Evolutionary conservation across 352 stramenopile genomes (phyloP).

Genomic region (Globisporangium spiculum): DNA sequence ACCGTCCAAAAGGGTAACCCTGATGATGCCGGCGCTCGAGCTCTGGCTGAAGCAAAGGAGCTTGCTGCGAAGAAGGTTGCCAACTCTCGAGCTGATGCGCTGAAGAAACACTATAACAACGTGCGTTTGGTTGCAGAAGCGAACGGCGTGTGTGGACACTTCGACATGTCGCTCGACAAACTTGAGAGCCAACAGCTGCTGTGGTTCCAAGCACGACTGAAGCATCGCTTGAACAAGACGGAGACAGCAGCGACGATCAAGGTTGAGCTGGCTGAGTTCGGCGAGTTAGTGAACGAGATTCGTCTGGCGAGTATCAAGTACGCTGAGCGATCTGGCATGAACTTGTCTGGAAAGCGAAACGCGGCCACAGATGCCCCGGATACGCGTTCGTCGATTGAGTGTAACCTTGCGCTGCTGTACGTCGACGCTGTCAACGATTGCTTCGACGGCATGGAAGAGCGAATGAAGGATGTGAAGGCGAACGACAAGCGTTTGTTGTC

Average conservation of each 20-base stretch:
- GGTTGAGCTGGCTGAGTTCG: slow-evolving; percentile 79
- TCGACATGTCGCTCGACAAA: slow-evolving; percentile 72
- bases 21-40: slow-evolving; percentile 68
- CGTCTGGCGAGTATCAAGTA: slow-evolving; percentile 76
- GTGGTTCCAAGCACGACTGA: slow-evolving; percentile 78
- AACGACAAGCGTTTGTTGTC: slow-evolving; percentile 77
- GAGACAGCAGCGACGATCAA: slow-evolving; percentile 86
- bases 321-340: slow-evolving; percentile 84
- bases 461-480: slow-evolving; percentile 81
- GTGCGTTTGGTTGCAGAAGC: slow-evolving; percentile 77
- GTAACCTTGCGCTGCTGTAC: slow-evolving; percentile 51
- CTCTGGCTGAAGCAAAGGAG: slow-evolving; percentile 64
- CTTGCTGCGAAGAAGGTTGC: slow-evolving; percentile 58
- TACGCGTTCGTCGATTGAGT: slow-evolving; percentile 76
- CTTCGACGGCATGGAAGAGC: slow-evolving; percentile 76
- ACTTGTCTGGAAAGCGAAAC: slow-evolving; percentile 78
- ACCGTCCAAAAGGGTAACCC: slow-evolving; percentile 61
- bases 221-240: slow-evolving; percentile 64
- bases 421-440: slow-evolving; percentile 70
- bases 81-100: slow-evolving; percentile 66
- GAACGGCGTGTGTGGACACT: slow-evolving; percentile 72
- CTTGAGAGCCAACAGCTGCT: slow-evolving; percentile 66
- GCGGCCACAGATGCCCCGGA: slow-evolving; percentile 62
- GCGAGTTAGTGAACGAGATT: slow-evolving; percentile 78
- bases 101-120: slow-evolving; percentile 90